A percentile compares a stretch with the other conserved stretches of the same genome.
These are phyloP conservation scores for Phytophthora capsici DNA, from an alignment of 352 stramenopile species.

Conservation along the genomic window DNA sequence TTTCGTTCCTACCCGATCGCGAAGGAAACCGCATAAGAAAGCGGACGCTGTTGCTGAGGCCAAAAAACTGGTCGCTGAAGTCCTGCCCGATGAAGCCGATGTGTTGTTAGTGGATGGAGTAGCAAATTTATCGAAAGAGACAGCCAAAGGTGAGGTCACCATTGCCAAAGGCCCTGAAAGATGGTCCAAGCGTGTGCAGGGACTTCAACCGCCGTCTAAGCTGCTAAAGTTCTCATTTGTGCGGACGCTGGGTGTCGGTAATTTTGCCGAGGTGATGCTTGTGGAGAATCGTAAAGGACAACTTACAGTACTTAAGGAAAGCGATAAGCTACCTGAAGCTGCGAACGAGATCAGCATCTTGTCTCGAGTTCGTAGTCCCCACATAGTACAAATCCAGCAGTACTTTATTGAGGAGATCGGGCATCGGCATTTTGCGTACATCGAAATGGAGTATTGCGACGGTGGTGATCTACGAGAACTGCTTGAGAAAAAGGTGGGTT, in stretches of 20 bases:
- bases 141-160: constrained; percentile 31
- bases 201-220: constrained; percentile 57
- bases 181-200: constrained; percentile 62
- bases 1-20: constrained; percentile 21
- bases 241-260: constrained; percentile 65
- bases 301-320: constrained; percentile 80
- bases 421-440: constrained; percentile 80
- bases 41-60: constrained; percentile 15
- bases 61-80: constrained; percentile 29
- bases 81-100: constrained; percentile 30
- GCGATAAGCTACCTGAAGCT: constrained; percentile 77
- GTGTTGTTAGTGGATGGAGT: constrained; percentile 36
- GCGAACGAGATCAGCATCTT: constrained; percentile 82
- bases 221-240: constrained; percentile 74
- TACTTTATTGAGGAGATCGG: constrained; percentile 86
- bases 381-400: constrained; percentile 75
- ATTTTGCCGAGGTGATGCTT: constrained; percentile 84
- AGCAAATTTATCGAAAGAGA: constrained; percentile 24
- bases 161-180: constrained; percentile 45
- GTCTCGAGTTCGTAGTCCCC: constrained; percentile 56
- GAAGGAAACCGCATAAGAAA: constrained; percentile 19
- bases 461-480: constrained; percentile 54
- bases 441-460: constrained; percentile 86
- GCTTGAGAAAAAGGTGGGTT: constrained; percentile 43
- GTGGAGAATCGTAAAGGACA: constrained; percentile 48